Conservation (phyloP, 345 rosid species). For the Arabis alpina region DNA sequence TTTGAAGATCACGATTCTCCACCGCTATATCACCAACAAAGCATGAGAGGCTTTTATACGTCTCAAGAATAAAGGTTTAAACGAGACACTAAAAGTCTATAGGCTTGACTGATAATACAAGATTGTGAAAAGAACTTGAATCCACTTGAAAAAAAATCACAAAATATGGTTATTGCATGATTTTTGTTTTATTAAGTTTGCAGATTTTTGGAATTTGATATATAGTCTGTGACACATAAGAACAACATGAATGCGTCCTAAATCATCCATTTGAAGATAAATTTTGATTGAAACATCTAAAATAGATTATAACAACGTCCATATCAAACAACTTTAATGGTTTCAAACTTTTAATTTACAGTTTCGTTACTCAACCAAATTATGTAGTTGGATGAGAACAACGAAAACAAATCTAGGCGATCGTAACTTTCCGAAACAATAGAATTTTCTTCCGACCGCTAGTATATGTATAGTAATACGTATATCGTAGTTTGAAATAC, state of each 20-base stretch:
- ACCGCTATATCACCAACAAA: slow-evolving; percentile 28
- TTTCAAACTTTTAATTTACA: not conserved
- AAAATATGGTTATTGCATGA: not conserved
- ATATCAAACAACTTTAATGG: slow-evolving; percentile 10
- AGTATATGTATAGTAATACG: no score
- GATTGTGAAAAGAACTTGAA: not conserved
- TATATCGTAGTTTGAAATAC: not conserved
- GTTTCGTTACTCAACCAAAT: slow-evolving; percentile 21
- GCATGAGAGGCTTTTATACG: slow-evolving; percentile 25
- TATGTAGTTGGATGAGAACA: slow-evolving; percentile 18
- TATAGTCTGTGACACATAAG: no score
- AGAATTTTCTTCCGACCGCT: not conserved
- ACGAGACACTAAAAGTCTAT: not conserved
- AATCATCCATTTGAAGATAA: no score
- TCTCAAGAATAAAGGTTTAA: slow-evolving; percentile 13
- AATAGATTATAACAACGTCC: slow-evolving; percentile 9
- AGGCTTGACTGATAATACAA: slow-evolving; percentile 2
- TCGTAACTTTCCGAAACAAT: not conserved
- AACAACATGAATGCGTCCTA: no score
- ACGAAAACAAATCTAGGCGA: not conserved
- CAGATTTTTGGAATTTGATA: no score
- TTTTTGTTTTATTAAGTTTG: no score
- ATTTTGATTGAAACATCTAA: not conserved
- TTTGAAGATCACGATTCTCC: slow-evolving; percentile 41
- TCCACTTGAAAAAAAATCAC: not conserved